Base-by-base conservation (phyloP, 1,139 yeast genomes). In the Pichia sp. region DNA sequence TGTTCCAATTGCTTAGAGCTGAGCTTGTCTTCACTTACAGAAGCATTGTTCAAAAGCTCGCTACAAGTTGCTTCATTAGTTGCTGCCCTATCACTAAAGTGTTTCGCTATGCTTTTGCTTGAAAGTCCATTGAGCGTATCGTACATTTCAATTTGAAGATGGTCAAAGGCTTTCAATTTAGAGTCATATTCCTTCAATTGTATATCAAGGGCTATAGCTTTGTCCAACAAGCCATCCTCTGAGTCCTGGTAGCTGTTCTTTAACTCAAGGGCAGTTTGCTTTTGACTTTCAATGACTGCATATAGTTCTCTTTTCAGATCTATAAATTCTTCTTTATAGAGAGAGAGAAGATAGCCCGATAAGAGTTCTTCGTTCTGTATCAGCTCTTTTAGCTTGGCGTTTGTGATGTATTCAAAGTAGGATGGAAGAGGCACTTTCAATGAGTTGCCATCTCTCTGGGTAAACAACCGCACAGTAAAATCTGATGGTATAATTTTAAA, bases 81-180 rank as follows among this genome's bases (percentile, higher is more conserved):
- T 1, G 59, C 52, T 5, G 70, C 63, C 2, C 71, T 71, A 2
- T 59, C 55, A 29, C 65, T 65, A 52, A 75, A 62, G 10, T 64
- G 59, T 10, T 64, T 58, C 33, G 67, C 64, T 5, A 77, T 58
- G 5, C 70, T 67, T 2, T 64, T 63, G 53, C 64, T 62, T 24
- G 76, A 67, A 55, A 70, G 70, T 8, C 71, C 73, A 52, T 68
- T 70, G 29, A 76, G 53, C 0, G 72, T 67, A 6, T 68, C 63
- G 60, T 73, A 74, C 80, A 76, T 76, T 48, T 71, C 71, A 49
- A 73, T 61, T 53, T 67, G 67, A 14, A 56, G 30, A 36, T 55
- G 46, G 43, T 61, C 61, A 54, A 66, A 67, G 4, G 50, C 34
- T 24, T 58, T 58, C n/a, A 67, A 42, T 8, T 53, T 46, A 1